Evolutionary conservation across 129 eudicot genomes (phyloP).

Genomic region (carrot (Daucus carota)): DNA sequence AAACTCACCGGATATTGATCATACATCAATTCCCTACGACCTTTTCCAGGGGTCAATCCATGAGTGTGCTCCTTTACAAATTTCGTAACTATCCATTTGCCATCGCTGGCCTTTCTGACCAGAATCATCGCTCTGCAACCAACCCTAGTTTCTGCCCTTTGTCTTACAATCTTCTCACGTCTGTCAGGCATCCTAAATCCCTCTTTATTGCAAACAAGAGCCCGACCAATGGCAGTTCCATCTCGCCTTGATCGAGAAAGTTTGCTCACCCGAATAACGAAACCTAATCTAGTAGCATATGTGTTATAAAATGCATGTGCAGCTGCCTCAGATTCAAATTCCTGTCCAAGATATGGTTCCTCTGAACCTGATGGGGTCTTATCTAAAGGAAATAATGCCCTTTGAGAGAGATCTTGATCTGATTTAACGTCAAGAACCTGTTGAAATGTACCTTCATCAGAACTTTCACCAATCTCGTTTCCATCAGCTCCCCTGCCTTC

Average conservation of each 20-base stretch:
- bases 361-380: constrained; percentile 33
- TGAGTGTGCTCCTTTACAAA: constrained; percentile 91
- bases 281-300: constrained; percentile 75
- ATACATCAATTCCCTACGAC: constrained; percentile 57
- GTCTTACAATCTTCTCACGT: constrained; percentile 76
- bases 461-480: constrained; percentile 58
- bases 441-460: constrained; percentile 42
- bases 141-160: constrained; percentile 85
- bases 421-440: constrained; percentile 42
- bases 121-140: constrained; percentile 92
- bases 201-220: constrained; percentile 88
- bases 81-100: constrained; percentile 77
- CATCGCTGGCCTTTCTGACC: constrained; percentile 68
- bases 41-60: constrained; percentile 77
- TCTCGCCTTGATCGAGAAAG: constrained; percentile 90
- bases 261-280: constrained; percentile 78
- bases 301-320: constrained; percentile 81
- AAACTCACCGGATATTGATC: constrained; percentile 80
- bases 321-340: constrained; percentile 84
- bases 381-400: constrained; percentile 33
- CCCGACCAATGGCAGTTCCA: constrained; percentile 79
- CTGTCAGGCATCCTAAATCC: constrained; percentile 82
- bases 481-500: constrained; percentile 32
- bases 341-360: constrained; percentile 78
- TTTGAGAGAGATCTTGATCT: constrained; percentile 43